phyloP scores from a whole-genome alignment of 768 basidiomycete species.

The Xerocomus spinulosus region DNA sequence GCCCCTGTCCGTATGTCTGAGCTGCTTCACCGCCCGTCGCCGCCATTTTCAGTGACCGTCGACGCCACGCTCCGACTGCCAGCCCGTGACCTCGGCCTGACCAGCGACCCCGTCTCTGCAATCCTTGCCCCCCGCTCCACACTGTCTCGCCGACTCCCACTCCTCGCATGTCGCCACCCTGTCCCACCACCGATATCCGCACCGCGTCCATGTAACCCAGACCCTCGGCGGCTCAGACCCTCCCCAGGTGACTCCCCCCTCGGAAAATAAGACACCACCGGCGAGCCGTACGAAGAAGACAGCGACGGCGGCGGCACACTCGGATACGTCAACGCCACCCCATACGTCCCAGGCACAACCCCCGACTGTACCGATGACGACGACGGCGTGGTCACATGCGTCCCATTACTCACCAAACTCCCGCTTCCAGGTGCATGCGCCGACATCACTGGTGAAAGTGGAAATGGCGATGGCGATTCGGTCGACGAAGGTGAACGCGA shows the following conservation, averaged over 20 bases:
- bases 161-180: background rate
- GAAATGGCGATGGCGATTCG: slow-evolving; percentile 64
- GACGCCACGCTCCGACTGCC: slow-evolving; percentile 41
- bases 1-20: too few relatives aligned
- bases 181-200: too few relatives aligned
- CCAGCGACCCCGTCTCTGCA: slow-evolving; percentile 62
- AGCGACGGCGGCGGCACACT: slow-evolving; percentile 80
- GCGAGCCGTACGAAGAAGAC: slow-evolving; percentile 74
- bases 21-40: background rate
- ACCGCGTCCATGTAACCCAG: slow-evolving; percentile 33
- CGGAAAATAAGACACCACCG: slow-evolving; percentile 44
- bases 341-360: slow-evolving; percentile 12
- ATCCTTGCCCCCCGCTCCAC: slow-evolving; percentile 62
- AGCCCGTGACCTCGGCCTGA: slow-evolving; percentile 38
- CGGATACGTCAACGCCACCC: slow-evolving; percentile 59
- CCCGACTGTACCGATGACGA: slow-evolving; percentile 50
- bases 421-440: slow-evolving; percentile 38
- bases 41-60: slow-evolving; percentile 19
- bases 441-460: slow-evolving; percentile 57
- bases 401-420: slow-evolving; percentile 34
- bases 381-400: slow-evolving; percentile 70
- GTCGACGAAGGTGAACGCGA: slow-evolving; percentile 65
- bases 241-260: slow-evolving; percentile 54
- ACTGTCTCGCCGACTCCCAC: slow-evolving; percentile 48
- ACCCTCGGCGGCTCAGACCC: slow-evolving; percentile 50